These are phyloP conservation scores for Biscogniauxia mediterranea DNA, from an alignment of 2,329 filamentous ascomycete genomes.

Conservation along the genomic window DNA sequence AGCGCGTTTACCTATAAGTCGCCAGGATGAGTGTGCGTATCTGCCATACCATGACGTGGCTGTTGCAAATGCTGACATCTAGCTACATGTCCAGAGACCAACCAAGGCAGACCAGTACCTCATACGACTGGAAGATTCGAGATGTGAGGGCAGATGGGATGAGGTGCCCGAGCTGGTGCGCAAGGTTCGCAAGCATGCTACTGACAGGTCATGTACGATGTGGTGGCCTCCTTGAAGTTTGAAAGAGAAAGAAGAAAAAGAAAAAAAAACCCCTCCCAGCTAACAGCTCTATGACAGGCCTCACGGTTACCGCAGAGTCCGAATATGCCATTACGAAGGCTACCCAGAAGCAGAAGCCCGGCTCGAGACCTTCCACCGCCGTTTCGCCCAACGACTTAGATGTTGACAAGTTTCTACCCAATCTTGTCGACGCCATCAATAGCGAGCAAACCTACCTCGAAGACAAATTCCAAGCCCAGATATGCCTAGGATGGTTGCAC, in stretches of 20 bases:
- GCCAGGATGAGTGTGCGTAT: conserved; percentile 31
- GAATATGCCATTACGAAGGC: conserved; percentile 64
- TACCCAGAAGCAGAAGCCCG: conserved; percentile 41
- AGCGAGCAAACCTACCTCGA: conserved; percentile 52
- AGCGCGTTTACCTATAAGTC: conserved; percentile 21
- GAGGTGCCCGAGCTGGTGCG: conserved; percentile 84
- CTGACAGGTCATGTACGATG: conserved; percentile 74
- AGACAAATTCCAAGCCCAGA: conserved; percentile 73
- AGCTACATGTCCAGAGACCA: conserved; percentile 43
- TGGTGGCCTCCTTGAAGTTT: conserved; percentile 13
- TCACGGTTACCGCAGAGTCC: conserved; percentile 67
- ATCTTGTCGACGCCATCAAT: conserved; percentile 56
- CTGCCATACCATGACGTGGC: conserved; percentile 11
- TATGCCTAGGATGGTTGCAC: conserved; percentile 83
- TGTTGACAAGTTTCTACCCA: conserved; percentile 44
- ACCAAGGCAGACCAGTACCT: conserved; percentile 83
- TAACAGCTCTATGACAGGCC: conserved; percentile 48
- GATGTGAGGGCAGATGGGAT: conserved; percentile 85
- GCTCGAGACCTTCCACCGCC: conserved; percentile 41
- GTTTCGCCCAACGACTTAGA: conserved; percentile 45
- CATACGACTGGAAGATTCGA: conserved; percentile 76
- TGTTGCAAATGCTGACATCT: conserved; percentile 18
- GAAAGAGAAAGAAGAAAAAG: neutral
- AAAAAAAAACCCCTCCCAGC: conserved; percentile 3
- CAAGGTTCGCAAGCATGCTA: conserved; percentile 93